Conservation (phyloP, 1,139 yeast species). For the Hansenula anomala region DNA sequence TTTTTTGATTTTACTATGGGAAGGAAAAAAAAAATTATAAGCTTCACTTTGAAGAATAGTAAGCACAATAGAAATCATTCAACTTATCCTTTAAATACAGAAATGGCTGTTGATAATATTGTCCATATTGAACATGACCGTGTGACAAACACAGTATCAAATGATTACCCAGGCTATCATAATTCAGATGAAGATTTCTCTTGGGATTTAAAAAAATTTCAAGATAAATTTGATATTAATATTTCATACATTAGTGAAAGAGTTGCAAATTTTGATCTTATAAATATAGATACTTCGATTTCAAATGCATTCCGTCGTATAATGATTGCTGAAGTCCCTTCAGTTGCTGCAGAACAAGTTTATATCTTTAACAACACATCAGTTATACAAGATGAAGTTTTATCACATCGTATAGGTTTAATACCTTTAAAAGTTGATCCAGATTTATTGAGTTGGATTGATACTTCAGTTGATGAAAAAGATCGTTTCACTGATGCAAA, state of each 20-base stretch:
- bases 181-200: conserved; percentile 55
- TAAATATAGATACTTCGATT: conserved; percentile 83
- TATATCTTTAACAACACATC: conserved; percentile 92
- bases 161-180: conserved; percentile 86
- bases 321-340: conserved; percentile 94
- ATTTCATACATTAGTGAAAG: conserved; percentile 62
- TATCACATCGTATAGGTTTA: conserved; percentile 91
- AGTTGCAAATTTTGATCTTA: conserved; percentile 80
- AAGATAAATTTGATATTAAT: conserved; percentile 61
- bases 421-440: conserved; percentile 91
- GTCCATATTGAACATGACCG: conserved; percentile 90
- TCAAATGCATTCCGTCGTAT: conserved; percentile 97
- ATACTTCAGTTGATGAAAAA: conserved; percentile 54
- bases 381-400: conserved; percentile 93
- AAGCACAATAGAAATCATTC: too few relatives aligned
- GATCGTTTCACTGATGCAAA: conserved; percentile 80
- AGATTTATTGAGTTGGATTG: conserved; percentile 79
- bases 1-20: not conserved
- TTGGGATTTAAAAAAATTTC: conserved; percentile 85
- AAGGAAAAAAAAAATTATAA: not conserved
- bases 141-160: conserved; percentile 80
- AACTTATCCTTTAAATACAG: too few relatives aligned
- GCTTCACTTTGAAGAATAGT: too few relatives aligned
- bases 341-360: conserved; percentile 90
- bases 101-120: conserved; percentile 38